Evolutionary conservation across 129 eudicot genomes (phyloP), one percentile per base, ranked within the genome.

Genomic region (Centrapalus pauciflorus): DNA sequence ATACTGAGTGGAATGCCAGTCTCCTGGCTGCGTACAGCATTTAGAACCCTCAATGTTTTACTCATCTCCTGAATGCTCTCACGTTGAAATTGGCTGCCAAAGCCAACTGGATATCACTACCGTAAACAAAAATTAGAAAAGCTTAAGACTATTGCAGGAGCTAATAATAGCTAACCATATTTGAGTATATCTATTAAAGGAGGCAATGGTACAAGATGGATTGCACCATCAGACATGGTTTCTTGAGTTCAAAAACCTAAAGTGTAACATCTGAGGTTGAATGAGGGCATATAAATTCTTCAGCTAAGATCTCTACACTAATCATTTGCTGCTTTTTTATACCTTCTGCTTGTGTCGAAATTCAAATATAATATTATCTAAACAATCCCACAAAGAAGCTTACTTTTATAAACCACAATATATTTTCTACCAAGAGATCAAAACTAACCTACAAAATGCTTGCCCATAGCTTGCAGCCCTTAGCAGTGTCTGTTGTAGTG

Each of bases 401-500:
- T 29, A 5, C 29, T 21, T 69, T 14, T 61, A 21, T 35, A 35
- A 11, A 21, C 17, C 27, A 30, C 48, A 32, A 51, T 24, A 52
- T 34, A 67, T 20, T 17, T 32, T 50, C 26, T 67, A 34, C 3
- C 14, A 54, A 35, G 27, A 54, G 7, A 50, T 51, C 33, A 60
- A 64, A 33, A 82, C 95, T 61, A 60, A 94, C 99, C 97, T 86
- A 84, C 90, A 94, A 82, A 94, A 94, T 16, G 99, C 95, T 82
- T 94, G 99, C 13, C 99, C 99, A 79, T 94, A 94, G 83, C 95
- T 94, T 59, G 96, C 97, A 76, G 99, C 95, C 78, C 99, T 80
- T 41, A 94, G 79, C 57, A 94, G 84, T 13, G 96, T 82, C 66
- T 81, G 79, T 37, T 94, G 99, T 59, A 72, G 87, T 48, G 81